Base-by-base conservation (phyloP, 2,329 filamentous ascomycete genomes). In the Talaromyces sp. region DNA sequence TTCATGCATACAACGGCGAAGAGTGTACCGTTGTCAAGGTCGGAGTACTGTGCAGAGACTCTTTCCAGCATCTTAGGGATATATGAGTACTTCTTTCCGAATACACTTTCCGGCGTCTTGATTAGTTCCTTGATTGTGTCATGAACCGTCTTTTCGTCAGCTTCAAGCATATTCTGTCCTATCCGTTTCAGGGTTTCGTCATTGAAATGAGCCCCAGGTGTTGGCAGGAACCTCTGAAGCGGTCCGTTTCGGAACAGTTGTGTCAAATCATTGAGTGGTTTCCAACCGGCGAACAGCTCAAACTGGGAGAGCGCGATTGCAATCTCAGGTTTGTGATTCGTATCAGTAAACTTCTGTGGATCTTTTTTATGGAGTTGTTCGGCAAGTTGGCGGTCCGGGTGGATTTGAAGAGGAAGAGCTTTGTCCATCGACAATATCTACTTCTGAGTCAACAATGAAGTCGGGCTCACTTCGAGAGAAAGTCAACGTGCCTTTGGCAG, bases 241-340 rank as follows among this genome's bases (percentile, higher is more conserved):
- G 82, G 79, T 31, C 83, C 76, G 28, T 89, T 75, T 33, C 70
- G 69, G 69, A 91, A 82, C 1, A 91, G 75, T 0, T 78, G 71
- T 35, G 85, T 75, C 63, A 92, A 86, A 2, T 86, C 79, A 9
- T 75, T 70, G 0, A 89, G 76, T 0, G 88, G 85, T 70, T 90
- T 92, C 79, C 87, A 92, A 5, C 89, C 89, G 9, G 86, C 87
- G 68, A 93, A 92, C 0, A 89, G 86, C 72, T 92, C 89, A 68
- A 93, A 92, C 23, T 86, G 83, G 12, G 83, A 81, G 0, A 92
- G 76, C 0, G 89, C 89, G 1, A 93, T 79, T 0, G 89, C 89
- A 60, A 93, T 92, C 71, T 93, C 89, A 1, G 90, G 89, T 75
- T 92, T 92, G 79, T 92, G 89, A 72, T 92, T 92, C 2, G 83